Conservation (phyloP, 768 basidiomycete species). For the Trametes cingulata region DNA sequence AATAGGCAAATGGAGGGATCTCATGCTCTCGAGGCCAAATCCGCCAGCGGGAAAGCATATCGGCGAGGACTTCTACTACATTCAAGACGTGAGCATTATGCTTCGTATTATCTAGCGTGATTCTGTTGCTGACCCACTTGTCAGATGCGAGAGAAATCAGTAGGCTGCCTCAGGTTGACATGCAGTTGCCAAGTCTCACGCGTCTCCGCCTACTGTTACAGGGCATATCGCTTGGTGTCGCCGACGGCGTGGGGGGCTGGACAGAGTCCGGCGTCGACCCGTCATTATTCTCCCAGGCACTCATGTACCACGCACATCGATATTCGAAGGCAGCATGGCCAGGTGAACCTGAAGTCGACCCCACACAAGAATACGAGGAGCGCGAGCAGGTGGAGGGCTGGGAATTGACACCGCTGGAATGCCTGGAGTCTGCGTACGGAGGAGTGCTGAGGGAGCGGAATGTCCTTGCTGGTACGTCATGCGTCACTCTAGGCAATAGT, state of each 20-base stretch:
- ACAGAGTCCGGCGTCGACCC: conserved; percentile 81
- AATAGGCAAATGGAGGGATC: conserved; percentile 72
- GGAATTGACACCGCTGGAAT: conserved; percentile 67
- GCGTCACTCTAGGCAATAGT: neutral
- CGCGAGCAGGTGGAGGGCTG: conserved; percentile 66
- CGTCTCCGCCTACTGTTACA: conserved; percentile 31
- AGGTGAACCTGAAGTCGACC: conserved; percentile 82
- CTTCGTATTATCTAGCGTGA: neutral
- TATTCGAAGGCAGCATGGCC: conserved; percentile 76
- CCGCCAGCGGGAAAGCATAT: conserved; percentile 40
- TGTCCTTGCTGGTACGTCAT: conserved; percentile 35
- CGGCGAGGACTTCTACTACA: conserved; percentile 66
- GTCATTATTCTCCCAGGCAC: conserved; percentile 84
- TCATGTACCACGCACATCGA: conserved; percentile 85
- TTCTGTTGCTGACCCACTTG: conserved; percentile 10
- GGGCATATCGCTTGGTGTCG: conserved; percentile 81
- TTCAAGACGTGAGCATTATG: conserved; percentile 58
- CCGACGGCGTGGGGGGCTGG: conserved; percentile 96
- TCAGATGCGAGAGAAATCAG: conserved; percentile 79
- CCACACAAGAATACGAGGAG: conserved; percentile 70
- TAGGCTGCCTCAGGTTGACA: conserved; percentile 41
- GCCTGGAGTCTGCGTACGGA: conserved; percentile 69
- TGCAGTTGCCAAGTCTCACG: conserved; percentile 7
- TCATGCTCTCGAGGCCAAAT: conserved; percentile 52
- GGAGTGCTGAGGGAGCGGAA: conserved; percentile 67